Conservation (phyloP, 2,329 filamentous ascomycete genomes). For the Ophiocordyceps camponoti-leonardi region DNA sequence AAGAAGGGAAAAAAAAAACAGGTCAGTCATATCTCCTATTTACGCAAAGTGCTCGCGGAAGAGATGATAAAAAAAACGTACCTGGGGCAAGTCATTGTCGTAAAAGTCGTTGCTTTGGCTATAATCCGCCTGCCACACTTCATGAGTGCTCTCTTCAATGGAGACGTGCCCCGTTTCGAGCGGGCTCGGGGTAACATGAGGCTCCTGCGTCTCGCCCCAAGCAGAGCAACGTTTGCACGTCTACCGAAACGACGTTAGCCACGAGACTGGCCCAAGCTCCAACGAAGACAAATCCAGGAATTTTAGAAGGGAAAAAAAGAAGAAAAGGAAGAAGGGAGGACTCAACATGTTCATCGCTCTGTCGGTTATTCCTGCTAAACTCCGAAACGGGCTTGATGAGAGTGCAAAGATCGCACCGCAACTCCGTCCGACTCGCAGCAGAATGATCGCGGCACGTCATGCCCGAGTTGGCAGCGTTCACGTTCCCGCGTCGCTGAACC, state of each 20-base stretch:
- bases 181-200: constrained; percentile 10
- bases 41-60: no score
- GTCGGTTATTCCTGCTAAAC: constrained; percentile 14
- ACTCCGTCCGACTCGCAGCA: constrained; percentile 7
- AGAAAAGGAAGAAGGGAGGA: constrained; percentile 1
- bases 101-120: constrained; percentile 10
- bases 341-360: constrained; percentile 9
- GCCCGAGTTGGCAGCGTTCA: constrained; percentile 14
- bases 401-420: constrained; percentile 15
- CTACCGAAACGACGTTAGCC: no score
- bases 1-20: no score
- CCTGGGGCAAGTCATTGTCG: constrained; percentile 6
- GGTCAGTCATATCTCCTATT: no score
- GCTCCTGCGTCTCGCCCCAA: constrained; percentile 19
- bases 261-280: no score
- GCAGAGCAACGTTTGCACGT: constrained; percentile 16
- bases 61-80: constrained; percentile 4
- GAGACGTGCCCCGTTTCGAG: constrained; percentile 17
- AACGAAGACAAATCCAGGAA: no score
- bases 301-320: no score
- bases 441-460: constrained; percentile 20
- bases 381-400: constrained; percentile 9
- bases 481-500: constrained; percentile 3
- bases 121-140: constrained; percentile 4
- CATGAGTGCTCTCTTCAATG: constrained; percentile 9